A percentile compares a stretch with the other conserved stretches of the same genome.
Evolutionary conservation across 106 monocot species (phyloP).

Genomic region (Apostasia shenzhenica): DNA sequence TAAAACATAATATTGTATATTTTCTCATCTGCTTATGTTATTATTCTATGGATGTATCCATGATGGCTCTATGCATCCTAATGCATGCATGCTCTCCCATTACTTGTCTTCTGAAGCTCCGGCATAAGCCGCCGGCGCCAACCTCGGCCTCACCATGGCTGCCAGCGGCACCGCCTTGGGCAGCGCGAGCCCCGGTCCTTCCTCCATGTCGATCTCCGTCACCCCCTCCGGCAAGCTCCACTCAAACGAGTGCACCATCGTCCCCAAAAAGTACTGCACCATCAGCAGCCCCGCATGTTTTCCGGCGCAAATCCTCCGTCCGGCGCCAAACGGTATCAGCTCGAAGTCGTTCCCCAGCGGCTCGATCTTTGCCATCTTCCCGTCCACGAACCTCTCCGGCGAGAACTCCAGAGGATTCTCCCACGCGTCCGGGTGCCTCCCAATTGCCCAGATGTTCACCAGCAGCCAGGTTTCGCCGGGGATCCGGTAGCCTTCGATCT

Average conservation of each 20-base stretch:
- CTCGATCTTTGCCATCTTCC: not conserved
- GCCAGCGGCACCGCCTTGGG: constrained; percentile 19
- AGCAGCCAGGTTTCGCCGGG: constrained; percentile 18
- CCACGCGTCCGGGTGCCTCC: constrained; percentile 27
- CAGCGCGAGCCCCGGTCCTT: constrained; percentile 20
- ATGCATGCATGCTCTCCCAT: too few species aligned
- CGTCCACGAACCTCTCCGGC: constrained; percentile 32
- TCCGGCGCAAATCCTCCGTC: constrained; percentile 18
- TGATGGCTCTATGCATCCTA: too few species aligned
- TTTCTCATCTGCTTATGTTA: too few species aligned
- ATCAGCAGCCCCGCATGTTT: not conserved
- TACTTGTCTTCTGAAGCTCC: too few species aligned
- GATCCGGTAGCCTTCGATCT: constrained; percentile 22
- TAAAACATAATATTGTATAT: too few species aligned
- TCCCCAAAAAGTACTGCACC: constrained; percentile 13
- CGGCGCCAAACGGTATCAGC: constrained; percentile 13
- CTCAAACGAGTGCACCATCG: constrained; percentile 24
- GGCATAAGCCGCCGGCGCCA: not conserved
- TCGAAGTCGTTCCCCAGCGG: constrained; percentile 11
- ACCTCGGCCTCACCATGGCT: constrained; percentile 2
- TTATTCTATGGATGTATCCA: too few species aligned
- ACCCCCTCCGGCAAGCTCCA: constrained; percentile 17
- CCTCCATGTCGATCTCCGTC: constrained; percentile 7
- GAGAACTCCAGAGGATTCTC: constrained; percentile 21
- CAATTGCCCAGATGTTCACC: constrained; percentile 41